Evolutionary conservation across 305 asterid genomes (phyloP).

Genomic region (Andrographis paniculata): DNA sequence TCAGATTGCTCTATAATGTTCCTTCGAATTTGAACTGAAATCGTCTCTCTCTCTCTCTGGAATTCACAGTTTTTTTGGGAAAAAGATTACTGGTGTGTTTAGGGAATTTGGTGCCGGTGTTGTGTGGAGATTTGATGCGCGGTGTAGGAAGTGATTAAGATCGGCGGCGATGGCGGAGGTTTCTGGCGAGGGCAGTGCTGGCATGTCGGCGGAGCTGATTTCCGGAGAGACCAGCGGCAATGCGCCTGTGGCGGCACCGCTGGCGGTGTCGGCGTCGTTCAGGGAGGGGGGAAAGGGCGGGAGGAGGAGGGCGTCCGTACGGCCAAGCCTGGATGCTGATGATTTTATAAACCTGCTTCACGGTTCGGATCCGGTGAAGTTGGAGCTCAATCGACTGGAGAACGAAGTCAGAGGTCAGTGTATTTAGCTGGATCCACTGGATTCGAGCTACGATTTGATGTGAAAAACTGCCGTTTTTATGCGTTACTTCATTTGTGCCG

Average conservation of each 20-base stretch:
- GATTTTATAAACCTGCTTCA: constrained; percentile 86
- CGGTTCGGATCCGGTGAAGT: constrained; percentile 99
- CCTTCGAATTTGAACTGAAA: constrained; percentile 24
- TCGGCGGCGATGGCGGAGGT: constrained; percentile 85
- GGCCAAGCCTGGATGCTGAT: constrained; percentile 89
- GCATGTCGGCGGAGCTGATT: constrained; percentile 35
- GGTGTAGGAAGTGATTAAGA: constrained; percentile 33
- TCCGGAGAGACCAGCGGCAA: constrained; percentile 42
- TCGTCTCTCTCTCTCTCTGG: no score
- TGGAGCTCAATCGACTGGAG: constrained; percentile 98
- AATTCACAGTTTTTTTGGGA: background rate
- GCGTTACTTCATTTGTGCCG: constrained; percentile 16
- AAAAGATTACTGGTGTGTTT: constrained; percentile 16
- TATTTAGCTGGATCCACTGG: constrained; percentile 57
- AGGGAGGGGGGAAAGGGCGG: constrained; percentile 56
- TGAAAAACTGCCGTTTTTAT: constrained; percentile 18
- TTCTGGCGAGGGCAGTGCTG: constrained; percentile 58
- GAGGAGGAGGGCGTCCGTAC: constrained; percentile 73
- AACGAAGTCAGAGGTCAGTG: constrained; percentile 91
- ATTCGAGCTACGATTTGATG: constrained; percentile 33
- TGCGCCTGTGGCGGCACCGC: constrained; percentile 46
- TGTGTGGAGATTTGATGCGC: constrained; percentile 41
- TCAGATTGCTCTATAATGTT: no score
- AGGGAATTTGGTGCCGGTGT: constrained; percentile 14
- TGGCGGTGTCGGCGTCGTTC: constrained; percentile 64